Conservation (phyloP, 192 early-diverging fungal genomes). For the Podila minutissima region DNA sequence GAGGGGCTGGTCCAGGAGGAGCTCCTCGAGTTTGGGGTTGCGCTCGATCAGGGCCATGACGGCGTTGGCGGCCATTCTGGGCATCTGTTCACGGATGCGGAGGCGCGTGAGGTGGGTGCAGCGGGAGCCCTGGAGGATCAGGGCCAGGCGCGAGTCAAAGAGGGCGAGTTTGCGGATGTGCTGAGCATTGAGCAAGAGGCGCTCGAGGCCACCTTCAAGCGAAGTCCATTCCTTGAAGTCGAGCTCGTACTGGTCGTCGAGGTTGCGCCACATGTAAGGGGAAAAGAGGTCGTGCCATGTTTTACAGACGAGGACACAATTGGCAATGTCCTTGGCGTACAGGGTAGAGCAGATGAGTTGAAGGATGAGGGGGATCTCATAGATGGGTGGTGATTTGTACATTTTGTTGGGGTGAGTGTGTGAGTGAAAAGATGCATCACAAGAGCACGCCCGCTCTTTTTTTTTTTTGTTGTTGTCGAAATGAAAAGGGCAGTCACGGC, state of each 20-base stretch:
- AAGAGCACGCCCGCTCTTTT: no score
- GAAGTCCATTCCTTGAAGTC: slow-evolving; percentile 2
- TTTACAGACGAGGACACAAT: slow-evolving; percentile 2
- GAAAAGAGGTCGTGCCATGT: slow-evolving; percentile 1
- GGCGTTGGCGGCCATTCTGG: neutral
- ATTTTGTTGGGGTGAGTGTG: neutral
- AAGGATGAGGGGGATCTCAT: slow-evolving; percentile 1
- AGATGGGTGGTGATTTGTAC: neutral
- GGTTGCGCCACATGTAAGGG: neutral
- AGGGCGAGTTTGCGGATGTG: slow-evolving; percentile 5
- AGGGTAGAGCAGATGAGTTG: neutral
- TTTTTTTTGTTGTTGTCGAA: no score
- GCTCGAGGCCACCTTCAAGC: neutral
- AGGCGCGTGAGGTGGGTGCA: neutral
- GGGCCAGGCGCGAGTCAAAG: neutral
- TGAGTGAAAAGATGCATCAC: neutral
- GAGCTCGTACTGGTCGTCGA: slow-evolving; percentile 1
- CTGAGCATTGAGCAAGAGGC: neutral
- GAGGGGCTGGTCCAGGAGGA: neutral
- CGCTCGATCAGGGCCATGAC: neutral
- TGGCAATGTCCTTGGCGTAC: neutral
- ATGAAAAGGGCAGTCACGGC: no score
- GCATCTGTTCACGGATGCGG: neutral
- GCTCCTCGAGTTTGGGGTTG: neutral
- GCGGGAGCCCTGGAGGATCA: slow-evolving; percentile 4